Evolutionary conservation across 768 basidiomycete species (phyloP).

Genomic region (Cyclocybe cylindracea): DNA sequence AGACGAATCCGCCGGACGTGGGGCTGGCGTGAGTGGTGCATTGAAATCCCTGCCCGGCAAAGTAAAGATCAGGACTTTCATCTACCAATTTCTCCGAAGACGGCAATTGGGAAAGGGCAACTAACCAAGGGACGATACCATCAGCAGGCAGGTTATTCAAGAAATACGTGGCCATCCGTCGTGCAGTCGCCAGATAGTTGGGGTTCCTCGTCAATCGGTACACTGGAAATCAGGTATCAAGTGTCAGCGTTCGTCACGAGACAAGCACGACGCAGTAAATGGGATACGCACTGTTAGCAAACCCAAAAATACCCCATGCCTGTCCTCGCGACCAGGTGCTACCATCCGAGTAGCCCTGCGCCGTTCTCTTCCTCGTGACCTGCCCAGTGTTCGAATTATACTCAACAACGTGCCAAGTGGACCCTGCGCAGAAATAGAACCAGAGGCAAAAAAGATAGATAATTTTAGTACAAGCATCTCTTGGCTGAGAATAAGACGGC

Average conservation of each 20-base stretch:
- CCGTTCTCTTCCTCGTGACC: conserved; percentile 57
- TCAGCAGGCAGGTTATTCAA: conserved; percentile 56
- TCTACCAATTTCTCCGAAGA: neutral
- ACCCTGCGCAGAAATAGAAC: conserved; percentile 29
- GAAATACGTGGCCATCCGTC: conserved; percentile 61
- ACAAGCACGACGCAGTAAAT: neutral
- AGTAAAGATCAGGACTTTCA: conserved; percentile 1
- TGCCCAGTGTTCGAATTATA: conserved; percentile 66
- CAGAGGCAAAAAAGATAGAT: neutral
- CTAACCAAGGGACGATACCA: conserved; percentile 70
- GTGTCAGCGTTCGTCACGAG: neutral
- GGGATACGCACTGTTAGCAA: conserved; percentile 57
- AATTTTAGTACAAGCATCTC: no score
- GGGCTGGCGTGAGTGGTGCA: conserved; percentile 54
- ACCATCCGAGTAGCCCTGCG: conserved; percentile 61
- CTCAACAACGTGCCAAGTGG: conserved; percentile 63
- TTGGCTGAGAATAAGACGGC: no score
- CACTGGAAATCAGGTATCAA: conserved; percentile 41
- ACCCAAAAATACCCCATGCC: conserved; percentile 72
- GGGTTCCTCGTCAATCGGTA: conserved; percentile 50
- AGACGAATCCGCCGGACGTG: conserved; percentile 67
- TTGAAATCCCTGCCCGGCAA: conserved; percentile 63
- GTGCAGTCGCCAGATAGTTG: conserved; percentile 61
- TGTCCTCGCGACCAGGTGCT: conserved; percentile 80
- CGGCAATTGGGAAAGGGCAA: neutral